Conservation (phyloP, 2,329 filamentous ascomycete species). For the Talaromyces amestolkiae region DNA sequence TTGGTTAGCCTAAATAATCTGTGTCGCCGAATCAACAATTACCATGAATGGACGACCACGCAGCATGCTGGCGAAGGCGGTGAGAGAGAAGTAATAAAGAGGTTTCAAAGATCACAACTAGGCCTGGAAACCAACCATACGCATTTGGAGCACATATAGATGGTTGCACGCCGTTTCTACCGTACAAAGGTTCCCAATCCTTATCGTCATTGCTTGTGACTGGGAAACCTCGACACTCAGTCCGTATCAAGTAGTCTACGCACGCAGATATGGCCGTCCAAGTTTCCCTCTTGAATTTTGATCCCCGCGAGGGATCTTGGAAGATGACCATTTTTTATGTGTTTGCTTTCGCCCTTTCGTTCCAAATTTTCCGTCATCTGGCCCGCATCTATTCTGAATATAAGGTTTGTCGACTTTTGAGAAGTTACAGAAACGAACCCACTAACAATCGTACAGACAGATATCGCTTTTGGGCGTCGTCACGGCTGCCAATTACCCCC, state of each 20-base stretch:
- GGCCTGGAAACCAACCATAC: background rate
- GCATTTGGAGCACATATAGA: too few species aligned
- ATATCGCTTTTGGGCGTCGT: background rate
- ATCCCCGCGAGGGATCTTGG: background rate
- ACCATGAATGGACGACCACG: background rate
- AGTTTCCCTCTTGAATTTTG: background rate
- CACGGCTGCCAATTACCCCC: background rate
- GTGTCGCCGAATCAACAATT: background rate
- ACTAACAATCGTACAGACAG: background rate
- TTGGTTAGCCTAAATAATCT: too few species aligned
- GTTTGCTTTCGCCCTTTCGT: background rate
- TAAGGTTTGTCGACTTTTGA: background rate
- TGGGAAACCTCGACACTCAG: background rate
- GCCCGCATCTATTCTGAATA: background rate
- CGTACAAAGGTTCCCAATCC: background rate
- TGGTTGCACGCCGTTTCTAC: background rate
- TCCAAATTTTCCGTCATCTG: background rate
- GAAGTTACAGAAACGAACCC: background rate
- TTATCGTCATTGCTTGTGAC: background rate
- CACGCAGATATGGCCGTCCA: background rate
- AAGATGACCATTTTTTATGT: slow-evolving; percentile 2
- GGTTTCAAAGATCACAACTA: background rate
- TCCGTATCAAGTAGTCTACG: background rate
- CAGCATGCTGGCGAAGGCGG: background rate
- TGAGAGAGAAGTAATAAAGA: background rate